Evolutionary conservation across 2,329 filamentous ascomycete genomes (phyloP), one percentile per base, ranked within the genome.

Genomic region (Myriosclerotinia curreyana): DNA sequence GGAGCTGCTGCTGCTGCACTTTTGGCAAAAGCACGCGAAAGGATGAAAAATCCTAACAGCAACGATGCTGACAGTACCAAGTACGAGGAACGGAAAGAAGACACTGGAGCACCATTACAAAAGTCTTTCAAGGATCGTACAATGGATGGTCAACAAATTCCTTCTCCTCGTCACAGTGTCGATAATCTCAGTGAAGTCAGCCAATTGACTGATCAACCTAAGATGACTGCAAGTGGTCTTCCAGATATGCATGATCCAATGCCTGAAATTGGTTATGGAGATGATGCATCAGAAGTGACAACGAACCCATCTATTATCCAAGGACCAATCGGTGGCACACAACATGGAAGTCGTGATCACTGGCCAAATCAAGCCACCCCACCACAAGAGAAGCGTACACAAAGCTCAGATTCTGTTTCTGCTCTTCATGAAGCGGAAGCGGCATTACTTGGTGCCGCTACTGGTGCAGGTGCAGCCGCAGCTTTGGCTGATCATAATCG

Each of bases 261-360:
- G 79, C 91, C 89, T 0, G 92, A 93, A 72, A 86, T 90, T 71
- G 91, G 89, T 5, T 89, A 91, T 69, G 79, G 76, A 59, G 78
- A 81, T 65, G 78, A 80, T 64, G 83, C 85, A 46, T 76, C 78
- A 28, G 92, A 96, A 66, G 82, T 91, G 20, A 88, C 86, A 53
- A 96, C 92, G 22, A 96, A 96, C 73, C 92, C 92, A 3, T 96
- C 93, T 0, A 82, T 93, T 58, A 86, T 96, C 49, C 84, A 92
- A 69, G 91, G 90, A 22, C 88, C 87, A 0, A 83, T 89, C 58
- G 87, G 85, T 59, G 71, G 68, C 66, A 66, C 62, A 40, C 67
- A 69, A 62, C 58, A 72, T 61, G 68, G 62, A 42, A 71, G 58
- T 28, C 67, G 68, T 66, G 80, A 82, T 58, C 79, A 81, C 62